These are phyloP conservation scores for Fragaria iinumae DNA, from an alignment of 306 rosid species.

Conservation along the genomic window DNA sequence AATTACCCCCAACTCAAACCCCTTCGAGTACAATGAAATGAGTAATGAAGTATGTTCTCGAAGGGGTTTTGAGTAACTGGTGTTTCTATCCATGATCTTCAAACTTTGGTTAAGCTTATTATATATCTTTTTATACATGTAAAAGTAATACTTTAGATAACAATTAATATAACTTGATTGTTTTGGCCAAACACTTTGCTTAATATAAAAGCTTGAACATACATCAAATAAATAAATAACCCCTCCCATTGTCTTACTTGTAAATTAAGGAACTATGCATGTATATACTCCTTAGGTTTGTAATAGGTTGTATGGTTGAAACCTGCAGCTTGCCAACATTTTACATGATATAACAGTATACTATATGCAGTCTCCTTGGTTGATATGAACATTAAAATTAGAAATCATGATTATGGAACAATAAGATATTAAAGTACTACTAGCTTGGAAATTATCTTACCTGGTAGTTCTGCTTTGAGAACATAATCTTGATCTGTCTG, in stretches of 20 bases:
- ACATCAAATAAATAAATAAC: background rate
- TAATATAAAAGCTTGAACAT: background rate
- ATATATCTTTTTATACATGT: too few relatives aligned
- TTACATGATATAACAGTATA: background rate
- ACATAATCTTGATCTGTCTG: conserved; percentile 61
- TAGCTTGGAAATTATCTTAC: conserved; percentile 32
- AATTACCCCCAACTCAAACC: background rate
- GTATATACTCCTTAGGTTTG: background rate
- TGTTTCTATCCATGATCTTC: background rate
- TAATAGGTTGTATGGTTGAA: conserved; percentile 2
- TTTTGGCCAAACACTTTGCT: background rate
- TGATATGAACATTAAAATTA: background rate
- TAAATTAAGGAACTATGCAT: conserved; percentile 26
- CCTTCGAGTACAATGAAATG: background rate
- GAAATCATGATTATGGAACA: conserved; percentile 19
- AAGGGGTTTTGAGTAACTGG: background rate
- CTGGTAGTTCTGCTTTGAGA: conserved; percentile 79
- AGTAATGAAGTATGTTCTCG: background rate
- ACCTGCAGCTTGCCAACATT: background rate
- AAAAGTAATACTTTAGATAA: background rate
- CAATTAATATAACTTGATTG: background rate
- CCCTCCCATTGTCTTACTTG: conserved; percentile 19
- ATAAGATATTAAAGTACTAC: background rate
- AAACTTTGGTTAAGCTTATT: background rate
- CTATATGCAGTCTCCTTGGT: conserved; percentile 1